phyloP scores from a whole-genome alignment of 805 yeast genomes.

The Pichia ethanolica region DNA sequence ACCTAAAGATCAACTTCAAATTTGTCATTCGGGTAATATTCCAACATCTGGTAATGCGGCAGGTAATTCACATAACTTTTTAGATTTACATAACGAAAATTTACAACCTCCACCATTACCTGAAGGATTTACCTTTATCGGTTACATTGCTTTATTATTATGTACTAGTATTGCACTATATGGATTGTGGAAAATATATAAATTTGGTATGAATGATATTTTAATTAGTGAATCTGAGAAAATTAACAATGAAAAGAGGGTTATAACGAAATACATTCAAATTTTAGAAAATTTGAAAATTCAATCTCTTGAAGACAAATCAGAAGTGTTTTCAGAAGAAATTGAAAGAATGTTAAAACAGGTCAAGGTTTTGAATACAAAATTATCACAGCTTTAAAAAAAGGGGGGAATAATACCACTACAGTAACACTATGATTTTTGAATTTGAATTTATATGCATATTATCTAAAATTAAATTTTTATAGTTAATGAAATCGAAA shows the following conservation, averaged over 20 bases:
- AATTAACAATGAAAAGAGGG: conserved; percentile 12
- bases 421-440: background rate
- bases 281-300: background rate
- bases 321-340: background rate
- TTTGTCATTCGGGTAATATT: conserved; percentile 41
- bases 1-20: conserved; percentile 41
- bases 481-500: no score
- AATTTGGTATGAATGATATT: conserved; percentile 61
- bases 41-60: conserved; percentile 65
- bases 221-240: conserved; percentile 25
- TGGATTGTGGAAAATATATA: conserved; percentile 53
- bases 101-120: conserved; percentile 59
- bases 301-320: background rate
- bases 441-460: no score
- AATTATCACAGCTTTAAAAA: background rate
- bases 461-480: background rate
- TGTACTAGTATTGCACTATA: conserved; percentile 50
- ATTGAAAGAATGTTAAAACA: background rate
- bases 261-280: conserved; percentile 11
- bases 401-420: background rate
- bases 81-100: conserved; percentile 52
- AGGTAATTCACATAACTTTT: conserved; percentile 47
- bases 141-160: conserved; percentile 53
- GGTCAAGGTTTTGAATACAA: background rate
- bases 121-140: conserved; percentile 60